Evolutionary conservation across 1,284 basidiomycete genomes (phyloP), one percentile per base, ranked within the genome.

Genomic region (Termitomyces sp.): DNA sequence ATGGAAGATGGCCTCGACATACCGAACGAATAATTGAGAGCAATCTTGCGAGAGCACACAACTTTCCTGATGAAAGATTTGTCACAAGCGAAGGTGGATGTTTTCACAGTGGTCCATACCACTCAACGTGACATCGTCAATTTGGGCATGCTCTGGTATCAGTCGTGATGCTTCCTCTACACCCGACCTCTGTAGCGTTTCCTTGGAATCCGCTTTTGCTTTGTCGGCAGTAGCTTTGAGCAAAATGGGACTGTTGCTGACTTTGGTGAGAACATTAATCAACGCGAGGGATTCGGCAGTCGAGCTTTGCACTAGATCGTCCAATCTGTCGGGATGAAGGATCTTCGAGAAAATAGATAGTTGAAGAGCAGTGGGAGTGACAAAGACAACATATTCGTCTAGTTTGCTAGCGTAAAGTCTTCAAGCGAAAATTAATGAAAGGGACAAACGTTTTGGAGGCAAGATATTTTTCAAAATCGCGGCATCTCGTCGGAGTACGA

Each of bases 311-410:
- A 82, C 81, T 19, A 88, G 75, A 52, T 78, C 79, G 60, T 84
- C 82, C 28, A 87, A 70, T 60, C 78, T 82, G 52, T 83, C 81
- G 0, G 86, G 83, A 26, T 81, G 76, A 8, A 94, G 76, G 13
- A 97, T 84, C 46, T 80, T 83, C 16, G 77, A 71, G 62, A 96
- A 94, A 58, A 98, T 88, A 5, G 82, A 77, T 2, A 91, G 72
- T 64, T 99, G 96, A 18, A 96, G 72, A 18, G 71, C 55, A 0
- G 93, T 92, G 0, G 95, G 93, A 2, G 84, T 86, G 24, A 96
- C 78, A 66, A 97, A 97, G 5, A 97, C 84, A 10, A 95, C 88
- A 64, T 95, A 97, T 83, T 97, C 94, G 64, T 89, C 93, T 96
- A 59, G n/a, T 41, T 30, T 34, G 8, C 26, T 33, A 41, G 5